These are phyloP conservation scores for Boletellus sp. DNA, from an alignment of 1,284 basidiomycete genomes.

Conservation along the genomic window DNA sequence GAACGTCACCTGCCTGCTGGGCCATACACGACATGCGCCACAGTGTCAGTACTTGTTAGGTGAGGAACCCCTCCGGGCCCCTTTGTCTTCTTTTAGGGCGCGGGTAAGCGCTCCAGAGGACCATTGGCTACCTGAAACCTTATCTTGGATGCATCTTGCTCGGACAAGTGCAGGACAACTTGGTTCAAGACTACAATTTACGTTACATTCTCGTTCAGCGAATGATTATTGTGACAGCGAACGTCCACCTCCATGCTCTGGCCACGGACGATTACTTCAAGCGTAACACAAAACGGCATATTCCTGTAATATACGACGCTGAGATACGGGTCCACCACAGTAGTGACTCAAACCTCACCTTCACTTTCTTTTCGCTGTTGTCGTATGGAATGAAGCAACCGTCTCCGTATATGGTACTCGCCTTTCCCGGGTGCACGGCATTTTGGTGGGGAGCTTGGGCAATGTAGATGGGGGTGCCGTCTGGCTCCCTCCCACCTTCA, in stretches of 20 bases:
- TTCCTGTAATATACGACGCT: constrained; percentile 29
- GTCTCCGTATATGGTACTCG: constrained; percentile 47
- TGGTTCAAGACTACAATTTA: not conserved
- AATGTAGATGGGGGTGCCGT: constrained; percentile 60
- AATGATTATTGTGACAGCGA: constrained; percentile 8
- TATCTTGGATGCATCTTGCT: not conserved
- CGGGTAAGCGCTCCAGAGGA: no score
- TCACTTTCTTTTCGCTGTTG: constrained; percentile 31
- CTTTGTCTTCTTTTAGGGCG: no score
- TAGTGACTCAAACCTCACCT: constrained; percentile 18
- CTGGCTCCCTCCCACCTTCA: constrained; percentile 62
- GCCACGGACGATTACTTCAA: constrained; percentile 5
- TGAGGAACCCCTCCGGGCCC: no score
- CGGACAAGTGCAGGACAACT: not conserved
- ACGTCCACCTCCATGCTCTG: not conserved
- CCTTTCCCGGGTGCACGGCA: constrained; percentile 61
- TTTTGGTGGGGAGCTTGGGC: constrained; percentile 53
- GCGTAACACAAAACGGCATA: constrained; percentile 44
- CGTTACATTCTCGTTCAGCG: constrained; percentile 1
- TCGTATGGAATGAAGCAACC: constrained; percentile 41
- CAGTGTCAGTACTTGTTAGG: not conserved
- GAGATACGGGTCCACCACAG: constrained; percentile 1
- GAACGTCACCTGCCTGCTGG: not conserved
- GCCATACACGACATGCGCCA: not conserved
- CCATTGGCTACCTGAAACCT: not conserved